Conservation (phyloP, 2,329 filamentous ascomycete genomes). For the Botrytis byssoidea region DNA sequence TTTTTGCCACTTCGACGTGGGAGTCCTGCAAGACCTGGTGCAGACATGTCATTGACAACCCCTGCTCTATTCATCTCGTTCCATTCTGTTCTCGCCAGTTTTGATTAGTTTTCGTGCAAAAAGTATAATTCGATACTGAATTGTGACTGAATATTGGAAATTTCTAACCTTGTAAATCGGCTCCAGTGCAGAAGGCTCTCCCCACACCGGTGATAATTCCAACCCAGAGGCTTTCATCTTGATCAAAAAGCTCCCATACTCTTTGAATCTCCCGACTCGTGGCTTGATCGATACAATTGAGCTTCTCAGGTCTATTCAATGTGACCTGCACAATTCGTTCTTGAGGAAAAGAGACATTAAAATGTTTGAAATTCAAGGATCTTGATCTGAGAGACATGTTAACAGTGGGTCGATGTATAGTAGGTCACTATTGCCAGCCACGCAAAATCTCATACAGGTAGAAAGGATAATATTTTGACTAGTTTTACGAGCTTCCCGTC, state of each 20-base stretch:
- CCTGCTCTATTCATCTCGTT: conserved; percentile 37
- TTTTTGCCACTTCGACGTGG: conserved; percentile 62
- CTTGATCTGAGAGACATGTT: conserved; percentile 16
- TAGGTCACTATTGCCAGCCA: conserved; percentile 6
- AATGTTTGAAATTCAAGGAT: conserved; percentile 22
- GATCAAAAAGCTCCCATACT: conserved; percentile 59
- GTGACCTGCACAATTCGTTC: conserved; percentile 57
- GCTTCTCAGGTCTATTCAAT: conserved; percentile 54
- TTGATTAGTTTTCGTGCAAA: conserved; percentile 35
- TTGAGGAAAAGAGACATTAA: conserved; percentile 48
- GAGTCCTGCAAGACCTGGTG: conserved; percentile 45
- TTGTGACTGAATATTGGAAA: conserved; percentile 45
- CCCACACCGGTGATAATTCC: conserved; percentile 62
- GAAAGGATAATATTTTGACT: conserved; percentile 13
- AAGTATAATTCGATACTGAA: not conserved
- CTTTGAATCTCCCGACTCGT: conserved; percentile 43
- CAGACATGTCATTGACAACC: conserved; percentile 30
- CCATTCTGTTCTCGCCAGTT: conserved; percentile 48
- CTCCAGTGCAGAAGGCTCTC: conserved; percentile 64
- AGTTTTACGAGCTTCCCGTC: conserved; percentile 11
- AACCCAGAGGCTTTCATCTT: conserved; percentile 56
- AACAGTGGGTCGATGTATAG: not conserved
- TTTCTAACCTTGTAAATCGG: conserved; percentile 54
- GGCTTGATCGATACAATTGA: conserved; percentile 51
- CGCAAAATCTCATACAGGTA: not conserved